These are phyloP conservation scores for Alisma plantagoaquatica DNA, from an alignment of 106 monocot genomes.

Conservation along the genomic window DNA sequence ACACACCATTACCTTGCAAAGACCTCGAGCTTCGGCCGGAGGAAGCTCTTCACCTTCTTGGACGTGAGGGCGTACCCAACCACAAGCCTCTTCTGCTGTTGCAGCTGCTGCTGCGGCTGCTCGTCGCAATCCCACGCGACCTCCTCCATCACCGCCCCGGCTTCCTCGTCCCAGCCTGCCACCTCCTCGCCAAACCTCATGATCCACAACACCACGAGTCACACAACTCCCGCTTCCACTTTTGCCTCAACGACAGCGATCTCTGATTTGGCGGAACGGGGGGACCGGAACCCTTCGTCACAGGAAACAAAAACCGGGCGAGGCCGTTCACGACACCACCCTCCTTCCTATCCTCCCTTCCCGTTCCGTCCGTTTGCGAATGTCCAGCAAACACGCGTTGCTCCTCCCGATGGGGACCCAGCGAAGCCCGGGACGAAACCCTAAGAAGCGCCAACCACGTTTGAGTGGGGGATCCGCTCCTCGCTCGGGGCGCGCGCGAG, in stretches of 20 bases:
- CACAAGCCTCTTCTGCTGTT: conserved; percentile 30
- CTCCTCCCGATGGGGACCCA: neutral
- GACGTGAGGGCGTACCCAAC: conserved; percentile 91
- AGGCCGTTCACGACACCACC: neutral
- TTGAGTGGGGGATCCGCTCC: too few relatives aligned
- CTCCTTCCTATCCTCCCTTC: neutral
- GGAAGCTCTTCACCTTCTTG: conserved; percentile 96
- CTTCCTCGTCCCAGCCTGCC: too few relatives aligned
- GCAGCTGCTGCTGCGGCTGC: neutral
- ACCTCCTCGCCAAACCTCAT: conserved; percentile 3
- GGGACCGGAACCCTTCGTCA: too few relatives aligned
- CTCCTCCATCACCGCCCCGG: neutral
- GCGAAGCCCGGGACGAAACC: neutral
- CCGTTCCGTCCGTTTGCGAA: neutral
- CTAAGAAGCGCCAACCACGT: neutral
- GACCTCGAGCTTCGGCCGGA: conserved; percentile 77
- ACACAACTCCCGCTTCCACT: neutral
- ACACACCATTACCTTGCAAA: conserved; percentile 89
- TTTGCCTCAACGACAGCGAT: neutral
- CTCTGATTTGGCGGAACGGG: too few relatives aligned
- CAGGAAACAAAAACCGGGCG: too few relatives aligned
- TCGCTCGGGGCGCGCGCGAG: too few relatives aligned
- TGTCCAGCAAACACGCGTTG: neutral
- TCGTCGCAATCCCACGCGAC: neutral
- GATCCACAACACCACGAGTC: neutral